Evolutionary conservation across 441 rosid genomes (phyloP), one percentile per base, ranked within the genome.

Genomic region (Jatropha multifida): DNA sequence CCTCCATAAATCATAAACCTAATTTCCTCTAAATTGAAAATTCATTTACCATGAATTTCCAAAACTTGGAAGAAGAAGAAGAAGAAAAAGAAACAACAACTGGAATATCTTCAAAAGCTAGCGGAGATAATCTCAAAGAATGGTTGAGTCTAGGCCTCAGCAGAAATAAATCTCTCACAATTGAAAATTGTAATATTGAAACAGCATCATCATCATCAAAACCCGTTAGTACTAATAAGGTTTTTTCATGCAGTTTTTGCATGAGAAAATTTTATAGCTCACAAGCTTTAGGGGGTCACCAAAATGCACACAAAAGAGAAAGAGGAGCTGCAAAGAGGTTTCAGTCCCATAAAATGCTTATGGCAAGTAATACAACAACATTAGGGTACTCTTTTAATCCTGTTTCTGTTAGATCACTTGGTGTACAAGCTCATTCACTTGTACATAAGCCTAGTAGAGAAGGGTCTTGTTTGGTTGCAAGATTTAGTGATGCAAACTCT

Each of bases 211-310:
- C 26, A 59, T 58, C 74, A 15, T 17, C 77, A 60, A 77, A 75
- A 61, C 74, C 79, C n/a, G 62, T 67, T 20, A 12, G 38, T 32
- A 48, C 9, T 18, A 10, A 38, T 63, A 85, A 76, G 74, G 67
- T 85, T 5, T 87, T 87, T 72, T 82, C 88, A 42, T 87, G 90
- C 79, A 85, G 83, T 70, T 87, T 87, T 51, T 87, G 90, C 73
- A 66, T 72, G 87, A 83, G 88, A 60, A 85, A 82, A 65, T 85
- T 87, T 49, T 85, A 85, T 49, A 85, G 87, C 67, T 87, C 90
- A 11, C 90, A 87, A 63, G 90, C 90, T 2, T 76, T 85, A 44
- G 90, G 90, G 5, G 90, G 88, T 18, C 90, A 87, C 38, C 90
- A 85, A 67, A 87, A 87, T 62, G 88, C 90, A 44, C 90, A 87